These are phyloP conservation scores for Penicillium sp. DNA, from an alignment of 2,329 filamentous ascomycete species.

Conservation along the genomic window DNA sequence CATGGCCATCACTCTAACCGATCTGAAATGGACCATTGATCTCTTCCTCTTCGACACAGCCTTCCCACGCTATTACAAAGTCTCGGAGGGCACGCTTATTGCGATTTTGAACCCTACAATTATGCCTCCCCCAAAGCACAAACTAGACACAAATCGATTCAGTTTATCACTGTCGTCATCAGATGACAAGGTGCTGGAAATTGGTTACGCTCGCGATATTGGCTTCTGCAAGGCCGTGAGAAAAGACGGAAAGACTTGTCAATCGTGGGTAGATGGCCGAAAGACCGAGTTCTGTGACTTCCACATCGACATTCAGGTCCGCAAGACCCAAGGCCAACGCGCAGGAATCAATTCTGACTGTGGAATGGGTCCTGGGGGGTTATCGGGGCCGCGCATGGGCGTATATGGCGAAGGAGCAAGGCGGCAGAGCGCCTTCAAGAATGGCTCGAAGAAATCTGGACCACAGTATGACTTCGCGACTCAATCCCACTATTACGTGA, in stretches of 20 bases:
- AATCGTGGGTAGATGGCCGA: conserved; percentile 81
- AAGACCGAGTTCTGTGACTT: conserved; percentile 92
- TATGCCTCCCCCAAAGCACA: conserved; percentile 79
- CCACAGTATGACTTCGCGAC: conserved; percentile 43
- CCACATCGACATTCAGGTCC: conserved; percentile 79
- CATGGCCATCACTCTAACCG: conserved; percentile 86
- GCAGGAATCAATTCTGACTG: conserved; percentile 78
- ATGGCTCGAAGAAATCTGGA: conserved; percentile 36
- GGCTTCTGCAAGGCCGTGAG: conserved; percentile 84
- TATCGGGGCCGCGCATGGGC: conserved; percentile 46
- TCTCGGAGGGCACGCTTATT: conserved; percentile 86
- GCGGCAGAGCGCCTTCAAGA: conserved; percentile 4
- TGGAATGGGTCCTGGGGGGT: conserved; percentile 45
- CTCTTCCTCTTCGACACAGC: conserved; percentile 89
- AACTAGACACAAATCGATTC: conserved; percentile 78
- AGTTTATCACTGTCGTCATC: conserved; percentile 82
- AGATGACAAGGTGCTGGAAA: conserved; percentile 84
- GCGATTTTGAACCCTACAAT: conserved; percentile 90
- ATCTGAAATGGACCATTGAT: conserved; percentile 87
- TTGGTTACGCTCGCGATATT: conserved; percentile 81
- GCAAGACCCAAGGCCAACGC: conserved; percentile 66
- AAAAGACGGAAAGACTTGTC: conserved; percentile 80
- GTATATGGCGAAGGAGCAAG: conserved; percentile 30
- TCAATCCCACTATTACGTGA: conserved; percentile 49
- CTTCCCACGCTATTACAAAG: conserved; percentile 90